phyloP scores from a whole-genome alignment of 2,329 filamentous ascomycete genomes.

The Neofusicoccum kwambonambiense region DNA sequence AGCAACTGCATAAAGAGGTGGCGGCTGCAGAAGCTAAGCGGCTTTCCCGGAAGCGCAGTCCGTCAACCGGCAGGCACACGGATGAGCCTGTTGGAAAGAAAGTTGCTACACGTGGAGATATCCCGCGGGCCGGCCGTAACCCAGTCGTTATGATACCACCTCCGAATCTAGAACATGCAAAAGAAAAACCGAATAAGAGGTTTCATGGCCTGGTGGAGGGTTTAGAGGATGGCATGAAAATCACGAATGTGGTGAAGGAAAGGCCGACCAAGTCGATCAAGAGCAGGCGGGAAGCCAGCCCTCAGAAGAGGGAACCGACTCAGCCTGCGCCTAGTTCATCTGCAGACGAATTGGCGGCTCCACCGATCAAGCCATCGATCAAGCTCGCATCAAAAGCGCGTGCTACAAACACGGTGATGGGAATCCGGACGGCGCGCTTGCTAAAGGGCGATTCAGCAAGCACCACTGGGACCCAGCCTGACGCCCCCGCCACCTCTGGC shows the following conservation, averaged over 20 bases:
- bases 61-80: neutral
- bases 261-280: neutral
- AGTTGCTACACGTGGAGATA: neutral
- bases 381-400: neutral
- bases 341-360: neutral
- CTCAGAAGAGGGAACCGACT: neutral
- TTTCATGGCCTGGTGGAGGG: neutral
- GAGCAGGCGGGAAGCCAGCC: neutral
- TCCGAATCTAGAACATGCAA: neutral
- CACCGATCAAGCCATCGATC: neutral
- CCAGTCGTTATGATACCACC: neutral
- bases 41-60: neutral
- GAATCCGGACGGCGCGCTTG: neutral
- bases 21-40: constrained; percentile 11
- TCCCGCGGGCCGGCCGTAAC: neutral
- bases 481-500: neutral
- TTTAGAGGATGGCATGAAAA: neutral
- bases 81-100: neutral
- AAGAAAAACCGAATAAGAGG: neutral
- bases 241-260: neutral
- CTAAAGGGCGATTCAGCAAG: neutral
- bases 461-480: neutral
- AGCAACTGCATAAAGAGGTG: constrained; percentile 8
- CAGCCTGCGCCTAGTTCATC: neutral
- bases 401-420: neutral